Evolutionary conservation across 2,329 filamentous ascomycete genomes (phyloP), one percentile per base, ranked within the genome.

Genomic region (Helotiales sp.): DNA sequence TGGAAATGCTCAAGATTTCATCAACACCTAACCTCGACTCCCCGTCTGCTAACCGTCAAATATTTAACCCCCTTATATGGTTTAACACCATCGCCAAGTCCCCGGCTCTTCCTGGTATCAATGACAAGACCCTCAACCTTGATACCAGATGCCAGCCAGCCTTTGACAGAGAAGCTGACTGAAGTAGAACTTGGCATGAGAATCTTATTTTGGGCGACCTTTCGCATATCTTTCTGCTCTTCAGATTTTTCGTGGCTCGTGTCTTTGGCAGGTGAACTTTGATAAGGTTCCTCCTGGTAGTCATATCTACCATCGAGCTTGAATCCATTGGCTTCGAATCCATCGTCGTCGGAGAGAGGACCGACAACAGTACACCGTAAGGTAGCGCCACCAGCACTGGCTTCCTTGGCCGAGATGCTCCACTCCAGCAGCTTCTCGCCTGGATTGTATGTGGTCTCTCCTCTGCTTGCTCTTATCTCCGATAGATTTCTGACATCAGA

Each of bases 31-130:
- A 86, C 79, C 72, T 88, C 85, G 40, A 88, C 77, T 22, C 85
- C 85, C 13, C 81, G 81, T 62, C 84, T 84, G 68, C 85, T 88
- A 49, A 88, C 78, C 15, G 93, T 97, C 67, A 99, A 73, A 74
- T 99, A 99, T 76, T 99, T 99, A 64, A 99, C 95, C 1, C 95
- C 95, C 76, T 98, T 99, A 75, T 96, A 98, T 24, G 95, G 95
- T 75, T 92, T 96, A 36, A 98, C 86, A 2, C 89, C 86, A 64
- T 96, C 91, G 0, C 91, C 91, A 46, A 99, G 69, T 0, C 95
- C 95, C 57, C 88, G 84, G 73, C 91, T 96, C 76, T 88, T 92
- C 72, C 90, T 87, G n/a, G 84, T 79, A 71, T 92, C 80, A 66
- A 91, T 73, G 69, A 85, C 70, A 69, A 92, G 82, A 73, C 84